phyloP scores from a whole-genome alignment of 2,329 filamentous ascomycete genomes.

The Domatiomyces globalis region DNA sequence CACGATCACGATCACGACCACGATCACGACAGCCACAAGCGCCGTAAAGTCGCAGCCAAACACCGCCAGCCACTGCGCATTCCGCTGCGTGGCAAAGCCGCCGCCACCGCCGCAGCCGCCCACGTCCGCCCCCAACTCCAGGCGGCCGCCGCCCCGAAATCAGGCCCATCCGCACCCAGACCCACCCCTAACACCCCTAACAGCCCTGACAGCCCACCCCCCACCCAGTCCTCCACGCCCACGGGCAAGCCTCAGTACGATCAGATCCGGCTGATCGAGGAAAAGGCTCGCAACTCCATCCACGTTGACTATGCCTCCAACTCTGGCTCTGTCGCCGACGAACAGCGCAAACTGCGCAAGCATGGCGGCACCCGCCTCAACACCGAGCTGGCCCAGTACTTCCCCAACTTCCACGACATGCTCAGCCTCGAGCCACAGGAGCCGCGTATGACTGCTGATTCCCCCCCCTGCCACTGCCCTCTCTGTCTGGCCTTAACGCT shows the following conservation, averaged over 20 bases:
- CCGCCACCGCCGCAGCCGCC: slow-evolving; percentile 2
- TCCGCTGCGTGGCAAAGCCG: slow-evolving; percentile 16
- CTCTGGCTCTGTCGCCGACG: slow-evolving; percentile 24
- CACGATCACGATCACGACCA: neutral
- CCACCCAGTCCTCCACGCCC: slow-evolving; percentile 4
- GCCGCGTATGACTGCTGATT: slow-evolving; percentile 42
- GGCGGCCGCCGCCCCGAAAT: slow-evolving; percentile 5
- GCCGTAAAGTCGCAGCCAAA: slow-evolving; percentile 11
- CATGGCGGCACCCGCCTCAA: slow-evolving; percentile 70
- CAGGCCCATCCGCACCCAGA: slow-evolving; percentile 2
- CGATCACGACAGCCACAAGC: slow-evolving; percentile 14
- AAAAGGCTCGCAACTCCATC: slow-evolving; percentile 15
- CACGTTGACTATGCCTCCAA: neutral
- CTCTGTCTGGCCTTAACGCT: slow-evolving; percentile 5
- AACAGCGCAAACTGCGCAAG: slow-evolving; percentile 67
- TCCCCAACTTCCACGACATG: slow-evolving; percentile 85
- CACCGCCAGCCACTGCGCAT: slow-evolving; percentile 14
- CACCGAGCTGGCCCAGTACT: slow-evolving; percentile 82
- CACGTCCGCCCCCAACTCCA: slow-evolving; percentile 1
- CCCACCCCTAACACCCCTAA: slow-evolving; percentile 4
- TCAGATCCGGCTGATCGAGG: slow-evolving; percentile 18
- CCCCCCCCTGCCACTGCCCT: neutral
- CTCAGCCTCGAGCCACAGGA: slow-evolving; percentile 74
- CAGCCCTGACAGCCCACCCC: slow-evolving; percentile 3
- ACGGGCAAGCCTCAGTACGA: slow-evolving; percentile 17